Conservation (phyloP, 805 yeast genomes). For the Wickerhamiella azyma region DNA sequence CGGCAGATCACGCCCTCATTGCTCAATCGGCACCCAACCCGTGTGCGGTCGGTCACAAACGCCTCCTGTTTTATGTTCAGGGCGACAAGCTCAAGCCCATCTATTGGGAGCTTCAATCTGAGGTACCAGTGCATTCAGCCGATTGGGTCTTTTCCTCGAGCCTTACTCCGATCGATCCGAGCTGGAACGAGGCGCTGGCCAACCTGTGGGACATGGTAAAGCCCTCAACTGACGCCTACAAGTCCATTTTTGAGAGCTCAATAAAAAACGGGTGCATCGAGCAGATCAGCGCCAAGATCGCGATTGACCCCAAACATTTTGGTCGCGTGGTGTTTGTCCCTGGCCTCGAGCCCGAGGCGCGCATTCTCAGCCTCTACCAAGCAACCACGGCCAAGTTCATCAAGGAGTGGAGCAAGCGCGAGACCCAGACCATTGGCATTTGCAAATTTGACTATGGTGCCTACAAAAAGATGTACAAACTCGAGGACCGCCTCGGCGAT, state of each 20-base stretch:
- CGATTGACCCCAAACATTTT: slow-evolving; percentile 1
- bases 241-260: slow-evolving; percentile 19
- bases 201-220: slow-evolving; percentile 15
- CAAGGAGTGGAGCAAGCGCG: slow-evolving; percentile 15
- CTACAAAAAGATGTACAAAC: slow-evolving; percentile 18
- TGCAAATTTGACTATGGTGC: slow-evolving; percentile 24
- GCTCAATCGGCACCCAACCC: not conserved
- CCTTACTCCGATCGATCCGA: slow-evolving; percentile 25
- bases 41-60: slow-evolving; percentile 23
- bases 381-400: slow-evolving; percentile 12
- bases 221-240: slow-evolving; percentile 22
- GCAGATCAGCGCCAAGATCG: slow-evolving; percentile 1
- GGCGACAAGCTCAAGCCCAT: slow-evolving; percentile 23
- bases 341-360: not conserved
- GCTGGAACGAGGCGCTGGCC: slow-evolving; percentile 20
- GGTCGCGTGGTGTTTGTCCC: slow-evolving; percentile 4
- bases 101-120: slow-evolving; percentile 26
- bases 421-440: slow-evolving; percentile 17
- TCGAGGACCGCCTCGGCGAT: slow-evolving; percentile 20
- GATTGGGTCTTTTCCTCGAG: slow-evolving; percentile 29
- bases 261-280: slow-evolving; percentile 18
- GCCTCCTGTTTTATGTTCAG: slow-evolving; percentile 21
- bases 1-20: slow-evolving; percentile 23
- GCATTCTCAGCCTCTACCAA: slow-evolving; percentile 4
- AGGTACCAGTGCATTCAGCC: slow-evolving; percentile 24